These are phyloP conservation scores for Pseudopithomyces chartarum DNA, from an alignment of 2,329 filamentous ascomycete genomes.

Conservation along the genomic window DNA sequence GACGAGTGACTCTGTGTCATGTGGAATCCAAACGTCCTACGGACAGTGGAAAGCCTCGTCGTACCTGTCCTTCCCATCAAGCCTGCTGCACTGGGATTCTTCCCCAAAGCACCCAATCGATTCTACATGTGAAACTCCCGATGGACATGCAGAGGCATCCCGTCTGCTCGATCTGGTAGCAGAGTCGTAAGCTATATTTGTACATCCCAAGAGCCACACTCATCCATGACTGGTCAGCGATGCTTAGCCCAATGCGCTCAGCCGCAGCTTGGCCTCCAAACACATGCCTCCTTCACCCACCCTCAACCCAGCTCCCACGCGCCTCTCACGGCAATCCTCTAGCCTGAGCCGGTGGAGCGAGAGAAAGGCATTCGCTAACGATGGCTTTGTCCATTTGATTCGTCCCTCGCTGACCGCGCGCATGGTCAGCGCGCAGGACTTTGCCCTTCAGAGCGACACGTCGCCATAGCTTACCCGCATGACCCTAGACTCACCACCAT, in stretches of 20 bases:
- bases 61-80: no score
- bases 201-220: slow-evolving; percentile 6
- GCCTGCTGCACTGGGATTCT: no score
- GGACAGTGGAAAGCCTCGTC: no score
- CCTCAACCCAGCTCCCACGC: not conserved
- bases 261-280: slow-evolving; percentile 29
- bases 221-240: slow-evolving; percentile 1
- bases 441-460: slow-evolving; percentile 2
- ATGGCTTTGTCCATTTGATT: slow-evolving; percentile 5
- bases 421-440: not conserved
- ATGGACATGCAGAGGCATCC: slow-evolving; percentile 4
- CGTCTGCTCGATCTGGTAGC: slow-evolving; percentile 1
- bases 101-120: not conserved
- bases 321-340: slow-evolving; percentile 7
- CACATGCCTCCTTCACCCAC: slow-evolving; percentile 13
- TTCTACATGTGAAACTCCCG: not conserved
- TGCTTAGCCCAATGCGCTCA: slow-evolving; percentile 23
- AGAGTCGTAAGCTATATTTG: slow-evolving; percentile 14
- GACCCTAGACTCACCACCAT: slow-evolving; percentile 17
- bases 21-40: no score
- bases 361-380: slow-evolving; percentile 1
- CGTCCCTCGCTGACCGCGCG: slow-evolving; percentile 12
- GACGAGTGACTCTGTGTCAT: not conserved
- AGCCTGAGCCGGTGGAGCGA: slow-evolving; percentile 5
- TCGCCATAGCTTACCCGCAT: slow-evolving; percentile 14